phyloP scores from a whole-genome alignment of 2,329 filamentous ascomycete genomes.

The Tolypocladium capitatum region DNA sequence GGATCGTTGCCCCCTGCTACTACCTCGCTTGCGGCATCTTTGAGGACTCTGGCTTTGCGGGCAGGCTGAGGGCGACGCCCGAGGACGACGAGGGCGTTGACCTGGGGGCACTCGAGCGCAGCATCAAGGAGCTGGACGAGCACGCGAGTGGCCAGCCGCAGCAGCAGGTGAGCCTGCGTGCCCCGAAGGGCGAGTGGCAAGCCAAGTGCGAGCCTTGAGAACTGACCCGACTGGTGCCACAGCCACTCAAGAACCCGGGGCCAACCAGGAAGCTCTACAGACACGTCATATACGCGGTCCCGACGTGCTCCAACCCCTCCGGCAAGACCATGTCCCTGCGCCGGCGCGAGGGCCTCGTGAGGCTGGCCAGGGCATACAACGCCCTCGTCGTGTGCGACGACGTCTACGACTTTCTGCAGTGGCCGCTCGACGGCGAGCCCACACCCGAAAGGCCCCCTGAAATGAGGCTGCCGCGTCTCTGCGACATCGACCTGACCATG shows the following conservation, averaged over 20 bases:
- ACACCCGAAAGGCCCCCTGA: slow-evolving; percentile 7
- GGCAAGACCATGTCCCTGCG: slow-evolving; percentile 65
- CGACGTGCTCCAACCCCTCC: slow-evolving; percentile 80
- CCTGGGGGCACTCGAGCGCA: slow-evolving; percentile 33
- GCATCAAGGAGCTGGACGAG: slow-evolving; percentile 16
- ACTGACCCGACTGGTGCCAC: not conserved
- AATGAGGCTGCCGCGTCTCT: slow-evolving; percentile 58
- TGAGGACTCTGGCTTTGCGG: slow-evolving; percentile 62
- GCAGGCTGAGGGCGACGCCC: slow-evolving; percentile 52
- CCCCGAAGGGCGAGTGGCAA: not conserved
- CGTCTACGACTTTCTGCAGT: slow-evolving; percentile 87
- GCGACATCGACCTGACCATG: slow-evolving; percentile 62
- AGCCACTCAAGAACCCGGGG: slow-evolving; percentile 40
- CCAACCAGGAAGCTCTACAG: slow-evolving; percentile 66
- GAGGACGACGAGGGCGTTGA: slow-evolving; percentile 72
- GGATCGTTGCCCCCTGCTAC: slow-evolving; percentile 73
- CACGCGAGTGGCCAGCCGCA: slow-evolving; percentile 8
- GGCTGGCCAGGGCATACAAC: slow-evolving; percentile 65
- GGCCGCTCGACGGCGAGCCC: slow-evolving; percentile 38
- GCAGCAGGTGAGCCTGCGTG: not conserved
- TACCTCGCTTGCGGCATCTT: slow-evolving; percentile 79
- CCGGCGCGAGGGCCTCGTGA: slow-evolving; percentile 55
- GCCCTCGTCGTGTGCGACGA: slow-evolving; percentile 81
- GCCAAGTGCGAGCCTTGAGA: not conserved
- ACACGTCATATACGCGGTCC: slow-evolving; percentile 78